Conservation (phyloP, 768 basidiomycete genomes). For the Amanita molliuscula region DNA sequence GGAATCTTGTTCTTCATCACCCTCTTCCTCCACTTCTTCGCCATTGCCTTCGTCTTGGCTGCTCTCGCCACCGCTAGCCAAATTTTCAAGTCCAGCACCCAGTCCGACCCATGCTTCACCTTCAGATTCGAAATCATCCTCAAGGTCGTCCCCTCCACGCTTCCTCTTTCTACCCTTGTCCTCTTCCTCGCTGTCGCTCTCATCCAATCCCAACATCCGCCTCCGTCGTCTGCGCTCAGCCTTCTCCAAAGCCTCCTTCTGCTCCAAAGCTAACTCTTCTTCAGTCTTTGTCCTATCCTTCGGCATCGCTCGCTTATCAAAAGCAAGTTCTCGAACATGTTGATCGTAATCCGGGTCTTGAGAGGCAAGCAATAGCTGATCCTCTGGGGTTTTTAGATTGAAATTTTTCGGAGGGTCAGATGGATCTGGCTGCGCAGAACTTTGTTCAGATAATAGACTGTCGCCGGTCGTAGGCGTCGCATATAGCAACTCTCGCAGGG, state of each 20-base stretch:
- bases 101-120: conserved; percentile 30
- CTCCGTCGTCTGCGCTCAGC: conserved; percentile 69
- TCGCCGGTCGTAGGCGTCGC: conserved; percentile 26
- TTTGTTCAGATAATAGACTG: conserved; percentile 23
- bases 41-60: conserved; percentile 24
- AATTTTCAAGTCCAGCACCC: conserved; percentile 30
- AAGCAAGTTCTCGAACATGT: conserved; percentile 84
- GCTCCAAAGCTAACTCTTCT: conserved; percentile 84
- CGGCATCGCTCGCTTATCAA: conserved; percentile 87
- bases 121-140: conserved; percentile 67
- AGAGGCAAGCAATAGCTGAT: conserved; percentile 10
- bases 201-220: conserved; percentile 80
- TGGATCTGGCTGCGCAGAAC: not conserved
- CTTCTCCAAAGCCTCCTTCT: conserved; percentile 77
- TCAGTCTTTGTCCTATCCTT: conserved; percentile 96
- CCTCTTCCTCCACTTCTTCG: conserved; percentile 25
- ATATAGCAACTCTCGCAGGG: conserved; percentile 67
- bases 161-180: conserved; percentile 37
- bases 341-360: conserved; percentile 77
- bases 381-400: conserved; percentile 12
- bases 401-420: not conserved
- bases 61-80: conserved; percentile 22
- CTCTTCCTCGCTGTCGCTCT: conserved; percentile 56
- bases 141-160: conserved; percentile 77
- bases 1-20: conserved; percentile 30